Percentiles rank a stretch among this genome's conserved stretches.
phyloP scores from a whole-genome alignment of 306 rosid species.

The Dryas alaskensis region DNA sequence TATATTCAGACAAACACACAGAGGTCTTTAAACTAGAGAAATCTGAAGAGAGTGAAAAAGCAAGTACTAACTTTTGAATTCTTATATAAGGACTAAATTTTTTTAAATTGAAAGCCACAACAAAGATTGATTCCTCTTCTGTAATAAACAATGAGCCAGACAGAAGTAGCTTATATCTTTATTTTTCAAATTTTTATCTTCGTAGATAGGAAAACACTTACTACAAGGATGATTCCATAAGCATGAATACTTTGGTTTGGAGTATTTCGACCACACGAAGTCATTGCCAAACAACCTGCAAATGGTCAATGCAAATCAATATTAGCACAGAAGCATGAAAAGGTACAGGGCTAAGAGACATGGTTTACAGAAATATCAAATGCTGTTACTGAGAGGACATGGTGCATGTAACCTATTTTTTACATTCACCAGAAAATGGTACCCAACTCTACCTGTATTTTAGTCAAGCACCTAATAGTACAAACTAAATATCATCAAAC shows the following conservation, averaged over 20 bases:
- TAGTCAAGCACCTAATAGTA: not conserved
- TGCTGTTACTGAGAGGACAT: not conserved
- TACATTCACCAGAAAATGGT: not conserved
- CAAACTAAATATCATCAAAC: not conserved
- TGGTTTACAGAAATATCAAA: not conserved
- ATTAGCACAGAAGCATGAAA: not conserved
- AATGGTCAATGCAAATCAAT: slow-evolving; percentile 33
- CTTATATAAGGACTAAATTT: not conserved
- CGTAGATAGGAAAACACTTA: slow-evolving; percentile 45
- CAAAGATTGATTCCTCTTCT: not conserved
- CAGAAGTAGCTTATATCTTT: slow-evolving; percentile 3
- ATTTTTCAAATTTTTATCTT: slow-evolving; percentile 14
- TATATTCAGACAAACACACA: not conserved
- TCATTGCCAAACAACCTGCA: slow-evolving; percentile 79
- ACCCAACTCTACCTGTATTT: not conserved
- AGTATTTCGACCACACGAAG: slow-evolving; percentile 66
- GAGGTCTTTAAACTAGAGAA: not conserved
- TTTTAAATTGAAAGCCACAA: not conserved
- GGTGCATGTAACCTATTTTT: not conserved
- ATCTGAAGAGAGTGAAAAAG: slow-evolving; percentile 2
- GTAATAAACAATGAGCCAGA: not conserved
- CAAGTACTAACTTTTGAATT: not conserved
- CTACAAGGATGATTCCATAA: slow-evolving; percentile 63
- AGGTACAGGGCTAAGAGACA: not conserved
- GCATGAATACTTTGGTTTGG: slow-evolving; percentile 71